Percentiles rank a stretch among this genome's conserved stretches.
These are phyloP conservation scores for Elaeagnus macrophylla DNA, from an alignment of 306 rosid species.

Conservation along the genomic window DNA sequence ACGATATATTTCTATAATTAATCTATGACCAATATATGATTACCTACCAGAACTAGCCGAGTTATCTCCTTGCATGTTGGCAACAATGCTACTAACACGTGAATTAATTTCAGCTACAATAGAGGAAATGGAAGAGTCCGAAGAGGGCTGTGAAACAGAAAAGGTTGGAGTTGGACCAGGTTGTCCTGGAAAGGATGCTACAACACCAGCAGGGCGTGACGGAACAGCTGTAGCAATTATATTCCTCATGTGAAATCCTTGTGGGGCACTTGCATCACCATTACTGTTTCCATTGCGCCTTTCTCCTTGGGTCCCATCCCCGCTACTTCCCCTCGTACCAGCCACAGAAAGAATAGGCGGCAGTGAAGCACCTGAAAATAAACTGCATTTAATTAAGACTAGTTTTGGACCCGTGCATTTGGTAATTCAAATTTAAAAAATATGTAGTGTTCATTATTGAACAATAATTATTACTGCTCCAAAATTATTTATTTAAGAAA, in stretches of 20 bases:
- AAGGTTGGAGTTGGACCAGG: constrained; percentile 42
- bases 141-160: constrained; percentile 48
- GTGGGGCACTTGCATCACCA: constrained; percentile 49
- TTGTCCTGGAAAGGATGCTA: constrained; percentile 30
- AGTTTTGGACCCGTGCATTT: too few species aligned
- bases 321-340: constrained; percentile 67
- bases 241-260: constrained; percentile 49
- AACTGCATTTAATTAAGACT: constrained; percentile 19
- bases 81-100: constrained; percentile 44
- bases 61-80: constrained; percentile 42
- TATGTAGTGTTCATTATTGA: too few species aligned
- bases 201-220: constrained; percentile 35
- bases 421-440: too few species aligned
- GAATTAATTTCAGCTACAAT: constrained; percentile 46
- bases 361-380: constrained; percentile 38
- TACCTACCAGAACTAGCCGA: constrained; percentile 43
- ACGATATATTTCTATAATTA: neutral
- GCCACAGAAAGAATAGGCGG: constrained; percentile 53
- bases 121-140: constrained; percentile 52
- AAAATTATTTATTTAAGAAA: too few species aligned
- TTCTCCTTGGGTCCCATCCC: constrained; percentile 56
- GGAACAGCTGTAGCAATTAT: constrained; percentile 39
- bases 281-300: constrained; percentile 42
- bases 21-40: constrained; percentile 6
- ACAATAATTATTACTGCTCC: too few species aligned